Evolutionary conservation across 495 filamentous ascomycete species (phyloP).

Genomic region (Tuber umbilicatum): DNA sequence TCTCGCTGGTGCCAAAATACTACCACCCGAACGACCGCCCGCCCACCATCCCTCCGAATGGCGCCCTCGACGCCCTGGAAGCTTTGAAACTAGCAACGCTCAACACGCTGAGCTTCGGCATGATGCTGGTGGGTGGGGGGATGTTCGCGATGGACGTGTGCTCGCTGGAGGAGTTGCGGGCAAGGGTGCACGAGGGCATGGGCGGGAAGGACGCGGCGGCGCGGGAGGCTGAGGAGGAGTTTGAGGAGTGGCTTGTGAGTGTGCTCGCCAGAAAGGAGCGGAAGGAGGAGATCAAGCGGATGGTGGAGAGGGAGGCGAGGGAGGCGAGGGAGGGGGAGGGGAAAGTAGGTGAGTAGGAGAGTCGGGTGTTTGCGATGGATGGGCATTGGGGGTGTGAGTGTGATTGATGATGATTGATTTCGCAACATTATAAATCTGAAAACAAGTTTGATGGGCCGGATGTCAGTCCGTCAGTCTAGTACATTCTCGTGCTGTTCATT

Average conservation of each 20-base stretch:
- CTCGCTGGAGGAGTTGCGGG: conserved; percentile 53
- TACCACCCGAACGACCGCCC: conserved; percentile 45
- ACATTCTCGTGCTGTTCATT: not conserved
- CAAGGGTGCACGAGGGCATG: conserved; percentile 40
- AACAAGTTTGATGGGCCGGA: not conserved
- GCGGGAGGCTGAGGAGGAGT: conserved; percentile 40
- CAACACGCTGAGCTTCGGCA: conserved; percentile 54
- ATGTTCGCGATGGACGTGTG: conserved; percentile 56
- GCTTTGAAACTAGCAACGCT: conserved; percentile 61
- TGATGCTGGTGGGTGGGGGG: conserved; percentile 53
- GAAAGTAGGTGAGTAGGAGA: too few relatives aligned
- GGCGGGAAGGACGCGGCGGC: conserved; percentile 25
- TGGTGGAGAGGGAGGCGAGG: conserved; percentile 43
- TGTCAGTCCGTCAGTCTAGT: not conserved
- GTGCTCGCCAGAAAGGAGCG: conserved; percentile 52
- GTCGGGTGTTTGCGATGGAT: too few relatives aligned
- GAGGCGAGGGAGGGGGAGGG: conserved; percentile 28
- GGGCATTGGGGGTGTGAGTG: not conserved
- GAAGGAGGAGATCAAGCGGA: conserved; percentile 41
- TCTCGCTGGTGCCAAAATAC: conserved; percentile 49
- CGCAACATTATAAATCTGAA: conserved; percentile 8
- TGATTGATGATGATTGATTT: not conserved
- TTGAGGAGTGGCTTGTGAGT: conserved; percentile 56
- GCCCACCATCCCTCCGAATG: conserved; percentile 44
- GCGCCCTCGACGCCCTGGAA: conserved; percentile 56